Conservation (phyloP, 306 rosid species). For the Carpinus fangiana region DNA sequence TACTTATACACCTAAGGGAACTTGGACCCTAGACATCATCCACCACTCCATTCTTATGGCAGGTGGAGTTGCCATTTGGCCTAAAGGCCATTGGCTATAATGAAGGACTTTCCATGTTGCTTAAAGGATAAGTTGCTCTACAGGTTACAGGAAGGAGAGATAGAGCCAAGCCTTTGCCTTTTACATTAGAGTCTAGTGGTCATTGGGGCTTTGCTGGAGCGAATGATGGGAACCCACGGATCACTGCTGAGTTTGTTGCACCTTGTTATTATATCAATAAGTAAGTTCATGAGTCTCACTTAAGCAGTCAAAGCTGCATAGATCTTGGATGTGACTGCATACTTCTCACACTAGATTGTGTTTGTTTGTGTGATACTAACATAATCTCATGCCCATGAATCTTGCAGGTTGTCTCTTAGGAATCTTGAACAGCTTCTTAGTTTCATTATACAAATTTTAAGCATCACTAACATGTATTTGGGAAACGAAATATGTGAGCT, state of each 20-base stretch:
- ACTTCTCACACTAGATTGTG: neutral
- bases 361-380: neutral
- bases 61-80: neutral
- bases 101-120: slow-evolving; percentile 12
- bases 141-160: slow-evolving; percentile 99
- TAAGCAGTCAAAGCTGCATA: slow-evolving; percentile 8
- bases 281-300: slow-evolving; percentile 44
- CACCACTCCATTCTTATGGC: neutral
- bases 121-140: slow-evolving; percentile 24
- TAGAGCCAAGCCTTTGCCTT: slow-evolving; percentile 89
- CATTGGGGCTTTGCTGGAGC: slow-evolving; percentile 93
- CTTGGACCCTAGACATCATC: neutral
- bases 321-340: slow-evolving; percentile 1
- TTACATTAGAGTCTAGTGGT: slow-evolving; percentile 73
- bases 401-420: neutral
- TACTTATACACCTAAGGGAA: neutral
- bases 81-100: neutral
- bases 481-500: neutral
- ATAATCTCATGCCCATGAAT: neutral
- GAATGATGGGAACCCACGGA: slow-evolving; percentile 85
- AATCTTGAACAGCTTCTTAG: slow-evolving; percentile 10
- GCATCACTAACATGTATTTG: neutral
- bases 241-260: slow-evolving; percentile 85
- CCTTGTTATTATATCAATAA: slow-evolving; percentile 85
- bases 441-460: slow-evolving; percentile 10